Conservation (phyloP, 257 asterid genomes). For the Eustoma russellianum region DNA sequence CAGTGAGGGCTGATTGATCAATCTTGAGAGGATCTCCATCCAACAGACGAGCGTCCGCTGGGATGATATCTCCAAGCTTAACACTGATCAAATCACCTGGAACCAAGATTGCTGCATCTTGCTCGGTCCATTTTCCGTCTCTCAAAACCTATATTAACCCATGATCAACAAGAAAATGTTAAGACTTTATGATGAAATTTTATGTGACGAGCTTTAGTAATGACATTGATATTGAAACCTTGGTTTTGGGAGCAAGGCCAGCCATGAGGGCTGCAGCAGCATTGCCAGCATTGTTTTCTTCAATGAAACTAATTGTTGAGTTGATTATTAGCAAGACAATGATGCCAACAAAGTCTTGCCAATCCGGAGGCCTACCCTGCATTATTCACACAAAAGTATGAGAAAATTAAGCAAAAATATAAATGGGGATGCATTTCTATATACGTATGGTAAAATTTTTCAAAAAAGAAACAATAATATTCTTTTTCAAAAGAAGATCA, state of each 20-base stretch:
- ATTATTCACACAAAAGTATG: neutral
- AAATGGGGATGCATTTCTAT: neutral
- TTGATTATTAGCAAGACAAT: conserved; percentile 56
- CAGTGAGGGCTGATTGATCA: conserved; percentile 82
- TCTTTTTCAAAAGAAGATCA: neutral
- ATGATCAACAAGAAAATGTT: neutral
- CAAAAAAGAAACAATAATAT: neutral
- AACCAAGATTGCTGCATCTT: conserved; percentile 74
- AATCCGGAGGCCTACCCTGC: conserved; percentile 71
- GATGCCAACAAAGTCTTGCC: conserved; percentile 78
- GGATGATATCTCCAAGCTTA: conserved; percentile 82
- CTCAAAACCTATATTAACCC: conserved; percentile 50
- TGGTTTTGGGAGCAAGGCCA: conserved; percentile 86
- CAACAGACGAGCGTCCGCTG: conserved; percentile 85
- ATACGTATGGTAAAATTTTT: too few relatives aligned
- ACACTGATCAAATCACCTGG: conserved; percentile 91
- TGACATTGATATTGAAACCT: conserved; percentile 24
- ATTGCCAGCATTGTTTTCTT: conserved; percentile 79
- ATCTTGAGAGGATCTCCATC: conserved; percentile 91
- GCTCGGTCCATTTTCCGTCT: conserved; percentile 78
- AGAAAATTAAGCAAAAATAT: too few relatives aligned
- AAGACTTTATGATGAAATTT: too few relatives aligned
- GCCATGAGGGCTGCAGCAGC: conserved; percentile 96
- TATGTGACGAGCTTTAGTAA: neutral
- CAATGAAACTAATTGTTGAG: conserved; percentile 78